Conservation (phyloP, 768 basidiomycete genomes). For the Tylopilus vinaceipallidus region DNA sequence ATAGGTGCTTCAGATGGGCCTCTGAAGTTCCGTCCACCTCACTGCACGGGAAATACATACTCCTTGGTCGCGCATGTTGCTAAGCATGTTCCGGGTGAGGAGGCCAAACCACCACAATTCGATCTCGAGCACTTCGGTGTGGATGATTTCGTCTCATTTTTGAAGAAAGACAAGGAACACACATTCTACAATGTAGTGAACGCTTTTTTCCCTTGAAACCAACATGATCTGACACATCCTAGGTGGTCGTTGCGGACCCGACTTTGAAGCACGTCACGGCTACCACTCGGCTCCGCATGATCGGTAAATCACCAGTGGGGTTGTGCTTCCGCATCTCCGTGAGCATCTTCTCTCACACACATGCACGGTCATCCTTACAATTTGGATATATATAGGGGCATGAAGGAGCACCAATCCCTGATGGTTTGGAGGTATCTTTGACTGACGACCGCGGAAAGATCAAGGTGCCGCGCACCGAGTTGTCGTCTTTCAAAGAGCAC, state of each 20-base stretch:
- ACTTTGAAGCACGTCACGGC: slow-evolving; percentile 2
- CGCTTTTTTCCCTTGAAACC: no score
- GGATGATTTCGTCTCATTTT: no score
- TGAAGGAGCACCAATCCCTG: background rate
- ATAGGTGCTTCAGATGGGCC: background rate
- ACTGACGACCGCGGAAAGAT: slow-evolving; percentile 5
- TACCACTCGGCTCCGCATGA: slow-evolving; percentile 10
- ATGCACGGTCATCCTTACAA: no score
- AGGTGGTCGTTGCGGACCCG: slow-evolving; percentile 11
- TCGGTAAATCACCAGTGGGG: background rate
- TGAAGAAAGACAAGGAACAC: no score
- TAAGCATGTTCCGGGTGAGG: background rate
- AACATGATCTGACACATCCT: no score
- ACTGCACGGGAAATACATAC: background rate
- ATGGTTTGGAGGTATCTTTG: slow-evolving; percentile 2
- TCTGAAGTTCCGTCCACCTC: slow-evolving; percentile 4
- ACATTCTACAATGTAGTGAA: no score
- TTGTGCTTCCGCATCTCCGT: background rate
- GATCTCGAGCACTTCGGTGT: no score
- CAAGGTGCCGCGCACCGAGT: background rate
- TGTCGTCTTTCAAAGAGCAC: background rate
- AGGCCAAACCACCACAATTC: background rate
- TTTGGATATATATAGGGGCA: background rate
- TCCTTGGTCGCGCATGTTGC: slow-evolving; percentile 8
- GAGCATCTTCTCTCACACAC: background rate